Conservation (phyloP, 805 yeast species). For the Lipomyces anomalus region DNA sequence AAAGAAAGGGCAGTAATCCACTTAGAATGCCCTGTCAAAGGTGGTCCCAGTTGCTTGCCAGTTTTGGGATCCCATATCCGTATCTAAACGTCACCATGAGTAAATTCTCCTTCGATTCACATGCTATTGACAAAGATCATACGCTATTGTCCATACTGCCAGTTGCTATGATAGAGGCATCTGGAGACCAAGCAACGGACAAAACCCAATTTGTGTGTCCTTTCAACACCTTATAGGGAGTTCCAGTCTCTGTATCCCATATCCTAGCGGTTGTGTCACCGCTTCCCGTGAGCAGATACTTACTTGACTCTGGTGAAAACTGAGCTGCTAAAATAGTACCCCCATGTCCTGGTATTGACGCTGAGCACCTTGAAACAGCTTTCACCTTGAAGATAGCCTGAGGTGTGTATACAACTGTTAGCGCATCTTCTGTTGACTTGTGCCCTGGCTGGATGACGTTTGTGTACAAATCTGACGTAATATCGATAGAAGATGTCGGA, state of each 20-base stretch:
- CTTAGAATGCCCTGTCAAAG: constrained; percentile 75
- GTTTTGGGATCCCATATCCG: constrained; percentile 78
- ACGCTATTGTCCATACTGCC: constrained; percentile 93
- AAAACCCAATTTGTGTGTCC: constrained; percentile 95
- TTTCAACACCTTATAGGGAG: constrained; percentile 69
- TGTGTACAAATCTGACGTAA: constrained; percentile 67
- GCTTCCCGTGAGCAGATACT: constrained; percentile 78
- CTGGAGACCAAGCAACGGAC: constrained; percentile 87
- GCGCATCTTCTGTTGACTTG: constrained; percentile 85
- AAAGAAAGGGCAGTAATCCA: constrained; percentile 87
- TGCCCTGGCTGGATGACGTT: constrained; percentile 82
- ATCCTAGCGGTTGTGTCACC: constrained; percentile 94
- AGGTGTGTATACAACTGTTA: constrained; percentile 88
- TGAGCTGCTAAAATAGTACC: constrained; percentile 86
- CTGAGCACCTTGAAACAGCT: constrained; percentile 83
- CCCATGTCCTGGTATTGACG: constrained; percentile 94
- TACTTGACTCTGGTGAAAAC: constrained; percentile 68
- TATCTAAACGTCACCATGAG: too few species aligned
- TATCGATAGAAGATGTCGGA: constrained; percentile 53
- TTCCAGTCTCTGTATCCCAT: constrained; percentile 95
- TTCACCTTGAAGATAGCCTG: constrained; percentile 90
- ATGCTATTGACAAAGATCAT: neutral
- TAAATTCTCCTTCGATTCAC: neutral
- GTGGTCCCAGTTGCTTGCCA: constrained; percentile 68
- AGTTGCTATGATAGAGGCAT: constrained; percentile 85